Percentiles rank a stretch among this genome's conserved stretches.
Evolutionary conservation across 108 stramenopile genomes (phyloP).

Genomic region (Nitzschia palea): DNA sequence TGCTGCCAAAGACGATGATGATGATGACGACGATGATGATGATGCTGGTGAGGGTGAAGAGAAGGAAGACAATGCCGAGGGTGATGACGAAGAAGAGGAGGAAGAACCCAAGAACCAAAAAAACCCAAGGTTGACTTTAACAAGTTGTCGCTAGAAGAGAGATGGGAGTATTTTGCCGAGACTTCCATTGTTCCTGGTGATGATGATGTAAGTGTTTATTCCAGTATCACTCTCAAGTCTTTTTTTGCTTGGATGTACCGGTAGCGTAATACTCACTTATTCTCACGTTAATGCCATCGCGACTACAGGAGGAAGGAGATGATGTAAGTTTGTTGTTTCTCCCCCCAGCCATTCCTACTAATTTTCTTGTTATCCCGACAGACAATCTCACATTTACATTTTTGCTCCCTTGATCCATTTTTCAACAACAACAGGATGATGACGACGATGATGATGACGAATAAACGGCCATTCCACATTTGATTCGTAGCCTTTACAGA

Average conservation of each 20-base stretch:
- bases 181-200: constrained; percentile 29
- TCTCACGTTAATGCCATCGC: too few species aligned
- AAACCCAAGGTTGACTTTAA: constrained; percentile 23
- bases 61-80: not conserved
- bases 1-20: constrained; percentile 7
- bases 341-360: not conserved
- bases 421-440: not conserved
- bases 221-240: too few species aligned
- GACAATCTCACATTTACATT: not conserved
- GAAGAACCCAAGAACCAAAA: constrained; percentile 23
- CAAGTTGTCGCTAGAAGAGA: constrained; percentile 16
- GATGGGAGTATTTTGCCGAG: constrained; percentile 32
- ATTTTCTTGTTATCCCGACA: not conserved
- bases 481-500: too few species aligned
- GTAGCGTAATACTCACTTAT: too few species aligned
- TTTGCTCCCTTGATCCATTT: not conserved
- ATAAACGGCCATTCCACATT: not conserved
- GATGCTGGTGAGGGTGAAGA: constrained; percentile 13
- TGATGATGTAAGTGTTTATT: constrained; percentile 15
- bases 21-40: constrained; percentile 12
- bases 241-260: too few species aligned
- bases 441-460: not conserved
- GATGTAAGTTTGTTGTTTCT: not conserved
- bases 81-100: constrained; percentile 27
- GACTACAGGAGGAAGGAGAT: not conserved